These are phyloP conservation scores for Quercus suber DNA, from an alignment of 306 rosid genomes.

Conservation along the genomic window DNA sequence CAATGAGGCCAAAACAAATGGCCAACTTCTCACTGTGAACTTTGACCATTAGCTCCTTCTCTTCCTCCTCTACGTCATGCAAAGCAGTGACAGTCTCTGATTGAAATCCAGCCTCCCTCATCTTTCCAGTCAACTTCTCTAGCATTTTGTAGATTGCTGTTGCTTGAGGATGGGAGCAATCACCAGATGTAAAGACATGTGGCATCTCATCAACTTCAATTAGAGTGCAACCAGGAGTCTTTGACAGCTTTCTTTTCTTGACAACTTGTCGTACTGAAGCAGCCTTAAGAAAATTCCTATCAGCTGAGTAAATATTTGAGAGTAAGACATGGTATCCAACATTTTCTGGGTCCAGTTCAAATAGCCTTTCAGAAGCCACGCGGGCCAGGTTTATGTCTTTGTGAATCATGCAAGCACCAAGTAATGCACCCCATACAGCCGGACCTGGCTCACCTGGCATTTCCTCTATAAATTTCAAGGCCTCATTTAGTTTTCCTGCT, in stretches of 20 bases:
- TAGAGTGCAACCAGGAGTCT: conserved; percentile 90
- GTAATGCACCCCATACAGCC: conserved; percentile 90
- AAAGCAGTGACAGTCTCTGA: conserved; percentile 70
- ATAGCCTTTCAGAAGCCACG: conserved; percentile 77
- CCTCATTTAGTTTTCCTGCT: conserved; percentile 71
- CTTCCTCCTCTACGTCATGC: conserved; percentile 98
- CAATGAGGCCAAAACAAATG: conserved; percentile 84
- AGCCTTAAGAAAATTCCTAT: conserved; percentile 82
- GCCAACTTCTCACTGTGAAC: conserved; percentile 94
- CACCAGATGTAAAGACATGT: conserved; percentile 76
- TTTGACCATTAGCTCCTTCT: conserved; percentile 83
- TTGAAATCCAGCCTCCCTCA: conserved; percentile 80
- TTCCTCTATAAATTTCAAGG: conserved; percentile 68
- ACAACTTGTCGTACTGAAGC: conserved; percentile 77
- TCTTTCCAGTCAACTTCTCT: conserved; percentile 74
- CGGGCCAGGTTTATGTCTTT: conserved; percentile 61
- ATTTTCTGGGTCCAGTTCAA: conserved; percentile 70
- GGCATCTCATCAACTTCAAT: conserved; percentile 74
- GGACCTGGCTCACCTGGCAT: conserved; percentile 86
- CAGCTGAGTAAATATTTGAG: conserved; percentile 79
- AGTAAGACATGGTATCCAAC: conserved; percentile 83
- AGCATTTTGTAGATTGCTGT: conserved; percentile 73
- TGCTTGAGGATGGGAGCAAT: conserved; percentile 72
- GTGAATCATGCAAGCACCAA: conserved; percentile 92
- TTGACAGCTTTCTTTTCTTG: conserved; percentile 67